Base-by-base conservation (phyloP, 495 filamentous ascomycete genomes). In the Talaromyces nanjingensis region DNA sequence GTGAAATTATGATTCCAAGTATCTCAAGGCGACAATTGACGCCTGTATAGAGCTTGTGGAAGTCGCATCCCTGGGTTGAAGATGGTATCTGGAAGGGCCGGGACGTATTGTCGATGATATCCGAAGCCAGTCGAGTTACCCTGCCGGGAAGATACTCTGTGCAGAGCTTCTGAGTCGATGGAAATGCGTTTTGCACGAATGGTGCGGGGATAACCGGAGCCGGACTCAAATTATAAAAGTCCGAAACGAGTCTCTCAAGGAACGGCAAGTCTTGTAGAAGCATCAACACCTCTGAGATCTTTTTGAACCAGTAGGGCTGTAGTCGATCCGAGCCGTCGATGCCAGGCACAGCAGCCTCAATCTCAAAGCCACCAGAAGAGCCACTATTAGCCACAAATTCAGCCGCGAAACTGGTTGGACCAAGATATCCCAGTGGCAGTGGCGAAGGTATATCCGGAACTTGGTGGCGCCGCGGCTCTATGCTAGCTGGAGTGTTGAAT, bases 11-110 rank as follows among this genome's bases (percentile, higher is more conserved):
- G 1, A 73, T 60, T 4, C 69, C 73, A 14, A 75, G 66, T 18
- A 74, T 71, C 33, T 77, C 73, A 3, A 77, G 62, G 3, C 74
- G 73, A 45, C 71, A 64, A 2, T 62, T 59, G 3, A 24, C 18
- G 0, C 71, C 73, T 0, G 72, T 75, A 31, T 67, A 74, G 4
- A 49, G 9, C 14, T 42, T 16, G 37, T 42, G 37, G 37, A 42
- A 42, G 12, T 42, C 37, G 37, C 37, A 16, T 16, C 37, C 37
- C 16, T 42, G 37, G 12, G 37, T 42, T 16, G 37, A 42, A 42
- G 14, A 6, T 16, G 37, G 37, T 42, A 42, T 42, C 37, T 42
- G 37, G 14, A 42, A 42, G 2, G 14, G 12, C 4, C 9, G 14
- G 4, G 37, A 14, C 4, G 37, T 42, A 42, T 42, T 42, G 4